Conservation (phyloP, 495 filamentous ascomycete genomes). For the Aeminium ludgeri region DNA sequence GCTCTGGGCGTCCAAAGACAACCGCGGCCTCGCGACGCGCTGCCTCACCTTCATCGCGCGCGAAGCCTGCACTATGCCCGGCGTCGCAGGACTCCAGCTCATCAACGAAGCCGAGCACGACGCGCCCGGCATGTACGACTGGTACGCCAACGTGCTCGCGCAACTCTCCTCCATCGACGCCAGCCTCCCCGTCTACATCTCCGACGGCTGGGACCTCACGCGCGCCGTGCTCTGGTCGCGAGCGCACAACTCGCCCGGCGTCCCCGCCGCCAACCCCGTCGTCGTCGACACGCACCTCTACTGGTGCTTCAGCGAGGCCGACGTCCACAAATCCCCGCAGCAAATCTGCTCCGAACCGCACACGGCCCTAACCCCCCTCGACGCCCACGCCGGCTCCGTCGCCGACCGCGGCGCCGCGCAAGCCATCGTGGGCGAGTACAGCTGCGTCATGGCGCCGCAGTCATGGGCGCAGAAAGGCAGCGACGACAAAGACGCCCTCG, state of each 20-base stretch:
- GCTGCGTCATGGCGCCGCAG: conserved; percentile 31
- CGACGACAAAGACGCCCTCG: conserved; percentile 17
- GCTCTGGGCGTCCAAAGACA: conserved; percentile 26
- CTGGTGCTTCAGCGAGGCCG: conserved; percentile 32
- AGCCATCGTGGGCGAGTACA: conserved; percentile 38
- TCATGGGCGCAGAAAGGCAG: conserved; percentile 27
- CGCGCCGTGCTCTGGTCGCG: conserved; percentile 27
- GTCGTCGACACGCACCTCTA: conserved; percentile 41
- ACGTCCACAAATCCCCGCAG: conserved; percentile 30
- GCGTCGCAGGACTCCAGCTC: conserved; percentile 35
- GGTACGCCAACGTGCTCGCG: conserved; percentile 34
- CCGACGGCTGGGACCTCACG: conserved; percentile 35
- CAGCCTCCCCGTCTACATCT: conserved; percentile 36
- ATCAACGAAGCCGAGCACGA: conserved; percentile 35
- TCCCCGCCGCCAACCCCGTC: conserved; percentile 24
- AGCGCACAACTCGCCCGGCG: conserved; percentile 14
- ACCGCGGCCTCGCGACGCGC: conserved; percentile 25
- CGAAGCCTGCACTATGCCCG: conserved; percentile 26
- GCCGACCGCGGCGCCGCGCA: conserved; percentile 30
- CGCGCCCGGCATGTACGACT: conserved; percentile 33
- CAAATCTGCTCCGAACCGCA: conserved; percentile 29
- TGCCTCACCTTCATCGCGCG: conserved; percentile 31
- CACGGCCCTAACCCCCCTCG: conserved; percentile 24
- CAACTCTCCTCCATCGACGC: conserved; percentile 29
- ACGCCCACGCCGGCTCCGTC: conserved; percentile 28